phyloP scores from a whole-genome alignment of 805 yeast genomes.

The Monosporozyma servazzii region DNA sequence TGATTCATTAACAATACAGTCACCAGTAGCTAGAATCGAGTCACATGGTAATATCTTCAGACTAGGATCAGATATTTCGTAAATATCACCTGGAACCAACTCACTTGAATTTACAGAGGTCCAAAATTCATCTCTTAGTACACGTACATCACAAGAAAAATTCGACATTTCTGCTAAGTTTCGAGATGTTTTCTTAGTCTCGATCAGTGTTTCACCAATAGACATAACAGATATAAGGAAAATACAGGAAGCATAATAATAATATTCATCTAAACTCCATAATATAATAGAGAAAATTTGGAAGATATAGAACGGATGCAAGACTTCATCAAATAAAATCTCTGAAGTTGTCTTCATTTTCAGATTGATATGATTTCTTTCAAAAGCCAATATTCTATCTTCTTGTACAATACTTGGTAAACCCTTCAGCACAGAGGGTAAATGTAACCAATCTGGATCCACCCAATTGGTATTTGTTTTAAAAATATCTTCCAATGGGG shows the following conservation, averaged over 20 bases:
- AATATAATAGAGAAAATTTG: conserved; percentile 85
- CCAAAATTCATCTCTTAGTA: conserved; percentile 91
- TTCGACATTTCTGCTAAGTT: conserved; percentile 66
- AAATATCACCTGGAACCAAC: conserved; percentile 92
- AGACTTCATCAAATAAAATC: conserved; percentile 72
- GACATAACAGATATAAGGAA: conserved; percentile 77
- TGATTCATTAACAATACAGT: conserved; percentile 92
- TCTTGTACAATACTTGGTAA: conserved; percentile 58
- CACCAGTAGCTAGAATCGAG: conserved; percentile 78
- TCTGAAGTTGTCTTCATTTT: conserved; percentile 58
- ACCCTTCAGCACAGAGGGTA: conserved; percentile 49
- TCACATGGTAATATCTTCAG: conserved; percentile 76
- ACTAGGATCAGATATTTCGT: conserved; percentile 83
- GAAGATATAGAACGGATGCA: conserved; percentile 92
- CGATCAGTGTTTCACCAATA: conserved; percentile 71
- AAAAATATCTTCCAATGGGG: conserved; percentile 81
- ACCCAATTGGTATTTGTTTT: conserved; percentile 81
- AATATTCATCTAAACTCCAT: conserved; percentile 89
- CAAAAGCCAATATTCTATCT: conserved; percentile 67
- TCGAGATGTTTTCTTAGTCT: conserved; percentile 66
- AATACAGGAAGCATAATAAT: conserved; percentile 89
- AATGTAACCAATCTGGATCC: conserved; percentile 65
- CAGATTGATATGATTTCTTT: conserved; percentile 64
- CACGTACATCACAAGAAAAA: conserved; percentile 75
- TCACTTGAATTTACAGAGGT: conserved; percentile 65